phyloP scores from a whole-genome alignment of 495 filamentous ascomycete genomes.

The Hypoxylon rickii region DNA sequence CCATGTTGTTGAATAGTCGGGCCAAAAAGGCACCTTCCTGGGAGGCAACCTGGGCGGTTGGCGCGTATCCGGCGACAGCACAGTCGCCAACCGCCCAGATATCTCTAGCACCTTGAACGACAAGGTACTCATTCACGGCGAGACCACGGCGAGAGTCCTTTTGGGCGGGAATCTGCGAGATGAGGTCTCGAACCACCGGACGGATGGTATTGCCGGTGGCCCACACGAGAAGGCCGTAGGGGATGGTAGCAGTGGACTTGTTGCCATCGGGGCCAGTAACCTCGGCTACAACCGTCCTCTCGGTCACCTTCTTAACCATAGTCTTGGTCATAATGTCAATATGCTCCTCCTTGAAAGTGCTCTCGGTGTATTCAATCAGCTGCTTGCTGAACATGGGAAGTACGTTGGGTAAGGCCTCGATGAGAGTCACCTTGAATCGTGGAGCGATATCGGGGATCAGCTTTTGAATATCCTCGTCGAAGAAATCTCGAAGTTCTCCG shows the following conservation, averaged over 20 bases:
- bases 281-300: constrained; percentile 93
- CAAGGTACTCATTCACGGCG: constrained; percentile 96
- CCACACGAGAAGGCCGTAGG: constrained; percentile 97
- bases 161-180: constrained; percentile 89
- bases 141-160: constrained; percentile 93
- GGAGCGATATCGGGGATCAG: constrained; percentile 94
- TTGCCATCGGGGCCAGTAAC: constrained; percentile 81
- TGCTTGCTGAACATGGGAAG: constrained; percentile 99
- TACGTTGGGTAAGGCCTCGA: constrained; percentile 97
- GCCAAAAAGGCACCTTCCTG: constrained; percentile 97
- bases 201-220: constrained; percentile 96
- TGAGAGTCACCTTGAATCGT: constrained; percentile 94
- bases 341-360: constrained; percentile 97
- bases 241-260: constrained; percentile 79
- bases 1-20: constrained; percentile 97
- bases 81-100: constrained; percentile 87
- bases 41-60: constrained; percentile 93
- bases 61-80: constrained; percentile 94
- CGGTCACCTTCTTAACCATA: constrained; percentile 96
- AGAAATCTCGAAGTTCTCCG: constrained; percentile 98
- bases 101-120: constrained; percentile 94
- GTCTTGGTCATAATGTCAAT: constrained; percentile 98
- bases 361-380: constrained; percentile 98
- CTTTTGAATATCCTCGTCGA: constrained; percentile 95
- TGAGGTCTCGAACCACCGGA: constrained; percentile 84